Base-by-base conservation (phyloP, 176 grass and related monocot genomes). In the Cocos nucifera region DNA sequence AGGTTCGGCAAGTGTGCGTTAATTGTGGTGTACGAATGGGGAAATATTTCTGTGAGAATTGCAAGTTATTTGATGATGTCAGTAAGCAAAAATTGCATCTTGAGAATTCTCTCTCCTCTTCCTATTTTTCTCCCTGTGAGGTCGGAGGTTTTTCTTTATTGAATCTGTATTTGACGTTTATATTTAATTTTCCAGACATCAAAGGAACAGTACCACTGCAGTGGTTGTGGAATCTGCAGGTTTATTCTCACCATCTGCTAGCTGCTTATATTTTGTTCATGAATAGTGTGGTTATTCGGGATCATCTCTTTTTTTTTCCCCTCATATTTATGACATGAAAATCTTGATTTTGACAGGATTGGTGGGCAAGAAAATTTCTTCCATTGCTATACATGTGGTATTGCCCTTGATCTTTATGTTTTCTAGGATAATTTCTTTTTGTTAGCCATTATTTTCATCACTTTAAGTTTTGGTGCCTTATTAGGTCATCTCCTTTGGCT, bases 51-150 rank as follows among this genome's bases (percentile, higher is more conserved):
- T 97, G 93, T 76, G 66, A 62, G 69, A 74, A 67, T 53, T 97
- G 93, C 93, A 97, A 97, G 49, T 74, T 97, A 19, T 97, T 97
- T 50, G 87, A 98, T 63, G 93, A 98, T 86, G 93, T 85, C 35
- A 79, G 82, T 80, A 70, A 66, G 63, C 77, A 51, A 26, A 51
- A 26, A 22, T 70, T 64, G 55, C 14, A 55, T 67, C 9, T 27
- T 32, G 3, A 1, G 0, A 4, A 9, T 20, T 54, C 17, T 17
- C 2, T 2, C 19, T 67, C 26, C 15, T 35, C 24, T 8, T 20
- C 0, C 3, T 7, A 3, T n/a, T 14, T 19, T 53, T 3, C 2
- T 32, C 53, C 50, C 4, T 44, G 35, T 44, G 14, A 44, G 8
- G 35, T 44, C 9, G 10, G 10, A 44, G 2, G 10, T 44, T 12